A percentile compares a stretch with the other conserved stretches of the same genome.
Conservation (phyloP, 2,329 filamentous ascomycete species). For the Phyllosticta ampelicida region DNA sequence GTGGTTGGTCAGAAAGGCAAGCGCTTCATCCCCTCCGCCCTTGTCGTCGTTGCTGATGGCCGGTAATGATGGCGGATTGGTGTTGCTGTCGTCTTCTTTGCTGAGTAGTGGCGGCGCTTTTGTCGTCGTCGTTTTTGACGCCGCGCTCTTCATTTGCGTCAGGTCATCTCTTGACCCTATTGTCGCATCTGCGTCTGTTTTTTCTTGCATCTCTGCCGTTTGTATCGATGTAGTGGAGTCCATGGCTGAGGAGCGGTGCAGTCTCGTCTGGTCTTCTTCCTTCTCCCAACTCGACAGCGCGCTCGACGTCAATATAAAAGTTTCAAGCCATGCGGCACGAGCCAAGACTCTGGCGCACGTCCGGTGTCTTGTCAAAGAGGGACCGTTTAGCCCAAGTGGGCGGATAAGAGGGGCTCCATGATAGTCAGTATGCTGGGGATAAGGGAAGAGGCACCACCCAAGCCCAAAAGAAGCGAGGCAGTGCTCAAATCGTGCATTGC, state of each 20-base stretch:
- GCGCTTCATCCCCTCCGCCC: constrained; percentile 26
- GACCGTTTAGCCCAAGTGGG: too few species aligned
- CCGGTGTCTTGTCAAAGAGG: background rate
- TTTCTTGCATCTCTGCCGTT: background rate
- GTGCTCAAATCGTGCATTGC: background rate
- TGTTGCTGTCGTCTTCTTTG: background rate
- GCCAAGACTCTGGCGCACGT: background rate
- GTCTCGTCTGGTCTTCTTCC: background rate
- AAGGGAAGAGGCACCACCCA: background rate
- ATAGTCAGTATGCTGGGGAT: too few species aligned
- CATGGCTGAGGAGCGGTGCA: background rate
- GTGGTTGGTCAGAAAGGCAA: constrained; percentile 25
- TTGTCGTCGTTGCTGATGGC: background rate
- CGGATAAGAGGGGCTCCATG: too few species aligned
- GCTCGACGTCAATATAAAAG: background rate
- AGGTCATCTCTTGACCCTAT: background rate
- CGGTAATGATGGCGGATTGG: background rate
- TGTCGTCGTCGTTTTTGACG: background rate
- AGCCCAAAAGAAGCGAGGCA: background rate
- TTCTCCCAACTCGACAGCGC: background rate
- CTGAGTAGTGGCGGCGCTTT: background rate
- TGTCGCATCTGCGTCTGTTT: background rate
- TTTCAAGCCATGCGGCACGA: background rate
- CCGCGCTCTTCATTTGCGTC: background rate
- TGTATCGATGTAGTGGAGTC: background rate